phyloP scores from a whole-genome alignment of 2,329 filamentous ascomycete genomes.

The Alternaria panax region DNA sequence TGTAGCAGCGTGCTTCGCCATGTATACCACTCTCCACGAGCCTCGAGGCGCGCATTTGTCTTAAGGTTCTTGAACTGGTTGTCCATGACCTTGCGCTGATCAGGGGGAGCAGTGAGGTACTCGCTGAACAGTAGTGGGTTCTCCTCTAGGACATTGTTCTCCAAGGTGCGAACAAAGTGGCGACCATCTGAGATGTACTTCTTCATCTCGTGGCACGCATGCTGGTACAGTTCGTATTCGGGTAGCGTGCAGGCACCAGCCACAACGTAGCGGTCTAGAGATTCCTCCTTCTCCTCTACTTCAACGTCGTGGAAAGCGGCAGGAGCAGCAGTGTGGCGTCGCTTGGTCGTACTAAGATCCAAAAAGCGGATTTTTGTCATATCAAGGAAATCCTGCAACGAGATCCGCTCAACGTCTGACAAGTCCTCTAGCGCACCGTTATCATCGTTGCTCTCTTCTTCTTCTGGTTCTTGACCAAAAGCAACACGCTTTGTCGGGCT shows the following conservation, averaged over 20 bases:
- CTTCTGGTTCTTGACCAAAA: conserved; percentile 36
- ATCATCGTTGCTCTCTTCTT: conserved; percentile 35
- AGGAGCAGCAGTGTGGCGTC: conserved; percentile 75
- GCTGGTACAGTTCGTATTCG: conserved; percentile 92
- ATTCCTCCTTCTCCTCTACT: conserved; percentile 58
- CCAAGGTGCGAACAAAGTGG: conserved; percentile 87
- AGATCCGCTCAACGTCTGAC: conserved; percentile 68
- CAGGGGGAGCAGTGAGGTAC: conserved; percentile 83
- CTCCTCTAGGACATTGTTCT: conserved; percentile 84
- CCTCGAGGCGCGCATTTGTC: conserved; percentile 85
- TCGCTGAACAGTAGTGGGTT: conserved; percentile 92
- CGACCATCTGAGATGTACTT: conserved; percentile 95
- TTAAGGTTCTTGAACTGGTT: conserved; percentile 98
- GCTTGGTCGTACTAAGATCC: conserved; percentile 96
- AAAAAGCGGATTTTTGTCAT: conserved; percentile 98
- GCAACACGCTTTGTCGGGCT: conserved; percentile 46
- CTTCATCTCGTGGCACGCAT: conserved; percentile 94
- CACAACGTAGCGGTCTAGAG: conserved; percentile 79
- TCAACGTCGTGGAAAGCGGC: conserved; percentile 46
- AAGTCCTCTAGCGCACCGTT: conserved; percentile 31
- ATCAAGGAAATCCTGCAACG: conserved; percentile 90
- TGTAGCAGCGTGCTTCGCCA: conserved; percentile 92
- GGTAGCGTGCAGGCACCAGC: conserved; percentile 91
- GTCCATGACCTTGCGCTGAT: conserved; percentile 88
- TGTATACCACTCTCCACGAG: conserved; percentile 97